These are phyloP conservation scores for Immersiella caudata DNA, from an alignment of 495 filamentous ascomycete genomes.

Conservation along the genomic window DNA sequence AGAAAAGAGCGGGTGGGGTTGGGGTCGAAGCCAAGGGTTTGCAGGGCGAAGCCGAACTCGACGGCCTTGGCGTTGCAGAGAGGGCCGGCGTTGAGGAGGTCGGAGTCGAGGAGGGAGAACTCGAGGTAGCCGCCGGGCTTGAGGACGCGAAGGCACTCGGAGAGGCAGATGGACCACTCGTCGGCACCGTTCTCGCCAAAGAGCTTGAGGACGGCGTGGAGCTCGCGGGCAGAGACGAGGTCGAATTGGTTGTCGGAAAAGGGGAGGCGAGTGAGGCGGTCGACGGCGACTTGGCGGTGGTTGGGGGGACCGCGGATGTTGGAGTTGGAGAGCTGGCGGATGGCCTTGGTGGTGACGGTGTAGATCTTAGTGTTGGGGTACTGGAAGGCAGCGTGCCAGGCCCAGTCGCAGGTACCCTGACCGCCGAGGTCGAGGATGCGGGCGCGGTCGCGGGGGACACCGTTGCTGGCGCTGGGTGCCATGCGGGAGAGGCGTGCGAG, in stretches of 20 bases:
- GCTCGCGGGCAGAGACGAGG: constrained; percentile 85
- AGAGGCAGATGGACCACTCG: constrained; percentile 84
- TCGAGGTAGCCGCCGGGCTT: constrained; percentile 93
- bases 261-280: constrained; percentile 75
- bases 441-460: constrained; percentile 52
- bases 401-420: constrained; percentile 86
- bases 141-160: constrained; percentile 85
- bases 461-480: constrained; percentile 38
- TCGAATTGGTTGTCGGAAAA: constrained; percentile 91
- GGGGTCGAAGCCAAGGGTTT: constrained; percentile 85
- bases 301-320: constrained; percentile 82
- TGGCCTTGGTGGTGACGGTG: constrained; percentile 73
- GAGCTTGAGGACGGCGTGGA: constrained; percentile 79
- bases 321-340: constrained; percentile 64
- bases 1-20: constrained; percentile 78
- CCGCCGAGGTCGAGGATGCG: constrained; percentile 89
- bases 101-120: constrained; percentile 84
- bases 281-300: constrained; percentile 77
- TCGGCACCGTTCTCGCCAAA: constrained; percentile 64
- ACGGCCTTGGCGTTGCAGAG: constrained; percentile 76
- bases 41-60: constrained; percentile 86
- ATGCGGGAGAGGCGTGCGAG: constrained; percentile 56
- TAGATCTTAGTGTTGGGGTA: constrained; percentile 84
- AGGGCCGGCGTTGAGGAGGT: constrained; percentile 80
- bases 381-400: constrained; percentile 85